These are phyloP conservation scores for Penicillium silybi DNA, from an alignment of 495 filamentous ascomycete genomes.

Conservation along the genomic window DNA sequence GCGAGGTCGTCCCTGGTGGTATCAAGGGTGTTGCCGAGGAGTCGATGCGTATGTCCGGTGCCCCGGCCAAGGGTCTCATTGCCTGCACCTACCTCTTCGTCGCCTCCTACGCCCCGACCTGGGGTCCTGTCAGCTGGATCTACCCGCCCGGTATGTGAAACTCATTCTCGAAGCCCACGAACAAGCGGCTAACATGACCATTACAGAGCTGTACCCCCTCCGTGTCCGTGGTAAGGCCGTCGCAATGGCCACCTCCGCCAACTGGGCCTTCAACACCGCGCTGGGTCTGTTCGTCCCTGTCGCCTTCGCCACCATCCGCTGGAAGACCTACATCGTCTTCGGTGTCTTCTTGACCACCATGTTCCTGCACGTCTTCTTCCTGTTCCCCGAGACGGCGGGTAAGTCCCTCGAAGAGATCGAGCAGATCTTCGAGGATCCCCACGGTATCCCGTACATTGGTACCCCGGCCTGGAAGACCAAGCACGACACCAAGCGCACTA, in stretches of 20 bases:
- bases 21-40: constrained; percentile 1
- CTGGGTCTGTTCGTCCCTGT: constrained; percentile 69
- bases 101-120: constrained; percentile 45
- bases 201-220: constrained; percentile 59
- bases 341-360: constrained; percentile 66
- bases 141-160: no score
- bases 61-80: constrained; percentile 39
- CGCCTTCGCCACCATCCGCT: constrained; percentile 64
- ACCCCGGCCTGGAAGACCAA: constrained; percentile 68
- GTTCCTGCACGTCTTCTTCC: constrained; percentile 67
- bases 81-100: constrained; percentile 60
- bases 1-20: not conserved
- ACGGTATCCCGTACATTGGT: constrained; percentile 59
- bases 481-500: no score
- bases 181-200: no score
- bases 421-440: constrained; percentile 59
- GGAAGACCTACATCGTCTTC: constrained; percentile 71
- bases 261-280: constrained; percentile 75
- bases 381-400: constrained; percentile 75
- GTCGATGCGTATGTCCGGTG: constrained; percentile 18
- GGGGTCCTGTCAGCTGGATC: constrained; percentile 58
- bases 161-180: no score
- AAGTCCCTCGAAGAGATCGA: constrained; percentile 75
- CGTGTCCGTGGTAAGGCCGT: constrained; percentile 55
- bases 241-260: constrained; percentile 57